phyloP scores from a whole-genome alignment of 2,329 filamentous ascomycete genomes.

The Verruconis gallopava region DNA sequence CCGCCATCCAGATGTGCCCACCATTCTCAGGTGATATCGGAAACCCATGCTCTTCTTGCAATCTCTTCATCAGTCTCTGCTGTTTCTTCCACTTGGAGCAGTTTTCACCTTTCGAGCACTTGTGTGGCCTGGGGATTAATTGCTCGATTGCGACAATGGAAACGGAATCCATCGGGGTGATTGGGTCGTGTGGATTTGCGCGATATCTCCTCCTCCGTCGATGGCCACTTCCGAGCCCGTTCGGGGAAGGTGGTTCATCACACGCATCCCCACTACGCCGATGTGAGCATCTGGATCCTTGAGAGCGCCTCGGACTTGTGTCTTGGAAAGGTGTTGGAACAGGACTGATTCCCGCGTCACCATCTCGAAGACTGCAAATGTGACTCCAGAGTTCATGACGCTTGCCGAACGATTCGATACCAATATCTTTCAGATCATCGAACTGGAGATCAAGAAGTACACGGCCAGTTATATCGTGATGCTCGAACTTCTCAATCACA shows the following conservation, averaged over 20 bases:
- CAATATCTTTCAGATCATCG: slow-evolving; percentile 71
- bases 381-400: slow-evolving; percentile 69
- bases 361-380: slow-evolving; percentile 52
- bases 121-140: slow-evolving; percentile 69
- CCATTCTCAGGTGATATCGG: slow-evolving; percentile 50
- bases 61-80: slow-evolving; percentile 60
- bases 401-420: slow-evolving; percentile 70
- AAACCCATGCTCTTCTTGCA: slow-evolving; percentile 56
- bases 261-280: slow-evolving; percentile 11
- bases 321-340: slow-evolving; percentile 37
- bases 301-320: slow-evolving; percentile 24
- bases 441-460: slow-evolving; percentile 86
- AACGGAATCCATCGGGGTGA: slow-evolving; percentile 70
- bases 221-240: slow-evolving; percentile 21
- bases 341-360: slow-evolving; percentile 29
- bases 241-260: slow-evolving; percentile 20
- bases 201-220: slow-evolving; percentile 27
- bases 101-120: slow-evolving; percentile 74
- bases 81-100: slow-evolving; percentile 74
- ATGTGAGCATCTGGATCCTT: slow-evolving; percentile 13
- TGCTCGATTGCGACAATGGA: slow-evolving; percentile 91
- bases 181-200: slow-evolving; percentile 44
- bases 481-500: slow-evolving; percentile 71
- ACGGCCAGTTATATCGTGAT: slow-evolving; percentile 82
- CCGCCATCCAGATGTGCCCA: slow-evolving; percentile 62